These are phyloP conservation scores for Cutaneotrichosporon sp. DNA, from an alignment of 1,284 basidiomycete species.

Conservation along the genomic window DNA sequence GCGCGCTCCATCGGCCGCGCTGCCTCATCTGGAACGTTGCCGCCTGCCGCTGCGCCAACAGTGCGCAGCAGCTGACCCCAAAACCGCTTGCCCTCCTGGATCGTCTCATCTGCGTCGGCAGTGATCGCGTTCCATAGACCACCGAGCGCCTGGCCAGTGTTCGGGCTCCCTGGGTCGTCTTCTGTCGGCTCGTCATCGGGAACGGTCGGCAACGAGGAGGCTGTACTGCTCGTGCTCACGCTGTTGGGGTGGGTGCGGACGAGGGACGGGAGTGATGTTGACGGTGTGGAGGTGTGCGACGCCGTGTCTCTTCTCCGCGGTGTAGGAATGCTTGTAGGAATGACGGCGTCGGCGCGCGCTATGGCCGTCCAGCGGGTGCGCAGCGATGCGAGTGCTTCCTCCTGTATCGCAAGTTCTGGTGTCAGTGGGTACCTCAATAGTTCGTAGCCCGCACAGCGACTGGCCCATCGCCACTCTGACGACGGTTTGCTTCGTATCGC, in stretches of 20 bases:
- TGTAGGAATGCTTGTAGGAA: not conserved
- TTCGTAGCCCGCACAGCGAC: not conserved
- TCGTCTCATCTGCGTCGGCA: conserved; percentile 25
- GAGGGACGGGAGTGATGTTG: conserved; percentile 1
- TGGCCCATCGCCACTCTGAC: too few relatives aligned
- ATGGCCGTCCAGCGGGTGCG: conserved; percentile 41
- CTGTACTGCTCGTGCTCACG: conserved; percentile 1
- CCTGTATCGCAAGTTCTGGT: conserved; percentile 41
- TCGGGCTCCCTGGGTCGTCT: not conserved
- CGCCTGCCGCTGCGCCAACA: conserved; percentile 44
- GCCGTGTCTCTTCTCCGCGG: conserved; percentile 3
- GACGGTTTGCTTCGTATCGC: too few relatives aligned
- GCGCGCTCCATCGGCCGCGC: not conserved
- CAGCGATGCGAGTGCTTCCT: conserved; percentile 38
- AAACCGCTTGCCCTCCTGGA: conserved; percentile 40
- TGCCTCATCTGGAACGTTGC: conserved; percentile 33
- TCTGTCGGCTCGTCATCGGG: conserved; percentile 9
- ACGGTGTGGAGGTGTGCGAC: not conserved
- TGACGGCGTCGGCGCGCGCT: conserved; percentile 22
- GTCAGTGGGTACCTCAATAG: not conserved
- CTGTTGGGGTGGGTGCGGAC: conserved; percentile 2
- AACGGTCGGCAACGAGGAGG: conserved; percentile 12
- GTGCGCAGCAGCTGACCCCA: conserved; percentile 45
- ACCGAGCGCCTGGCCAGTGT: not conserved
- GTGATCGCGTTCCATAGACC: conserved; percentile 10